Conservation (phyloP, 805 yeast genomes). For the Lachancea lanzarotensis region DNA sequence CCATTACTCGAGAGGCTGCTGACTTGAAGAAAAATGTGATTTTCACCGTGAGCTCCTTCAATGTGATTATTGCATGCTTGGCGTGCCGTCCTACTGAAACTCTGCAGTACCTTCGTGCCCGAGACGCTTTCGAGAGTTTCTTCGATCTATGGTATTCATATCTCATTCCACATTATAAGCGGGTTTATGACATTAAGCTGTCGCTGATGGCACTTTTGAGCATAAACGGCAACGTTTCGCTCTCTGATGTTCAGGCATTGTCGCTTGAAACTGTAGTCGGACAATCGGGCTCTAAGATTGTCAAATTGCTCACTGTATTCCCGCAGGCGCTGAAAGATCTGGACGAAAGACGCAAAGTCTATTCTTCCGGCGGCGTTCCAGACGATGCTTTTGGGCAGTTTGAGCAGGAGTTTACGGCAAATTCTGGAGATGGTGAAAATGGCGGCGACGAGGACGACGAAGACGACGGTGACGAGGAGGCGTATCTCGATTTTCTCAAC, state of each 20-base stretch:
- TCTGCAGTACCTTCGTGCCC: constrained; percentile 42
- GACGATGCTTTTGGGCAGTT: constrained; percentile 12
- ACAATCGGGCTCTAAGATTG: constrained; percentile 46
- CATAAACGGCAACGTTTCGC: constrained; percentile 31
- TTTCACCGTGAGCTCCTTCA: constrained; percentile 34
- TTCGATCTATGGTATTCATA: constrained; percentile 39
- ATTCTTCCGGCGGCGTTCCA: constrained; percentile 32
- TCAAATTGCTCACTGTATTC: constrained; percentile 47
- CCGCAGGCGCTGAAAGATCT: constrained; percentile 67
- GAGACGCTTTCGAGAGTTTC: constrained; percentile 41
- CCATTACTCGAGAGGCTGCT: constrained; percentile 22
- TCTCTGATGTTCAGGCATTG: constrained; percentile 28
- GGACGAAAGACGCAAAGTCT: constrained; percentile 57
- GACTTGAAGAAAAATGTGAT: constrained; percentile 24
- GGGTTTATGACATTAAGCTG: constrained; percentile 79
- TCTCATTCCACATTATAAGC: constrained; percentile 43
- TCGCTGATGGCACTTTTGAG: constrained; percentile 62
- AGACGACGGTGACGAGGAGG: constrained; percentile 35
- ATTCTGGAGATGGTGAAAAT: constrained; percentile 25
- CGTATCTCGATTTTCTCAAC: constrained; percentile 44
- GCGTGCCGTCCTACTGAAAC: constrained; percentile 54
- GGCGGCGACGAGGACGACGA: constrained; percentile 33
- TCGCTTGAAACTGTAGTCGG: constrained; percentile 37
- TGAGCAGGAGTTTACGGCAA: constrained; percentile 12
- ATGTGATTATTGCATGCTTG: constrained; percentile 58